These are phyloP conservation scores for Nidularia pulvinata DNA, from an alignment of 768 basidiomycete species.

Conservation along the genomic window DNA sequence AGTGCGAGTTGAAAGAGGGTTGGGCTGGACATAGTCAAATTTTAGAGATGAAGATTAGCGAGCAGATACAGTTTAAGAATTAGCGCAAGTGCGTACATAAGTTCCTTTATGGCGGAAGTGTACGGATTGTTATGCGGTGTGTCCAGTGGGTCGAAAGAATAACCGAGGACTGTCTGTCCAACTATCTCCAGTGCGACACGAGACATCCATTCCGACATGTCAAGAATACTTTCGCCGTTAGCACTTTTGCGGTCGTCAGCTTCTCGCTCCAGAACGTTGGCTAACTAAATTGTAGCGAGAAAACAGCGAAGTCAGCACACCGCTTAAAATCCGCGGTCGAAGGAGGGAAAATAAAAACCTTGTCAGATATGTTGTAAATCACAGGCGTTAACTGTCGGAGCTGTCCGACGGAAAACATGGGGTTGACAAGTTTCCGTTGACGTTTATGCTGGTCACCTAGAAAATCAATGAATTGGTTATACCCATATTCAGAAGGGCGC, in stretches of 20 bases:
- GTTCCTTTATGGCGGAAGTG: slow-evolving; percentile 39
- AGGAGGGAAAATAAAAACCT: slow-evolving; percentile 20
- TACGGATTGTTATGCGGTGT: slow-evolving; percentile 39
- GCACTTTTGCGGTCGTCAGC: slow-evolving; percentile 4
- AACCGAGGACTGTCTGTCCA: slow-evolving; percentile 40
- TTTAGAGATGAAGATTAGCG: not conserved
- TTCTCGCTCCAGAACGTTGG: slow-evolving; percentile 23
- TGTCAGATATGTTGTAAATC: slow-evolving; percentile 42
- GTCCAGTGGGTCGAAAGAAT: slow-evolving; percentile 46
- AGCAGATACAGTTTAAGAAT: not conserved
- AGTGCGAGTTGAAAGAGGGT: slow-evolving; percentile 43
- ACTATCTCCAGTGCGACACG: slow-evolving; percentile 42
- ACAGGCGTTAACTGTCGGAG: slow-evolving; percentile 41
- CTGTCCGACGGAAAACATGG: slow-evolving; percentile 45
- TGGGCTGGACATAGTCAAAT: slow-evolving; percentile 26
- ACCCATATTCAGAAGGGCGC: too few relatives aligned
- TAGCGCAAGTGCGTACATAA: slow-evolving; percentile 29
- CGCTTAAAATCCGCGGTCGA: not conserved
- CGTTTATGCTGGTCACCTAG: slow-evolving; percentile 41
- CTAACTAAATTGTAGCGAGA: slow-evolving; percentile 13
- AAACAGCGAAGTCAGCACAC: not conserved
- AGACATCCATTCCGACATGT: slow-evolving; percentile 47
- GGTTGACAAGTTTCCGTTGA: slow-evolving; percentile 47
- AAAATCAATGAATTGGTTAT: too few relatives aligned
- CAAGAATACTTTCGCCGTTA: slow-evolving; percentile 21